These are phyloP conservation scores for Podaxis sp. DNA, from an alignment of 768 basidiomycete species.

Conservation along the genomic window DNA sequence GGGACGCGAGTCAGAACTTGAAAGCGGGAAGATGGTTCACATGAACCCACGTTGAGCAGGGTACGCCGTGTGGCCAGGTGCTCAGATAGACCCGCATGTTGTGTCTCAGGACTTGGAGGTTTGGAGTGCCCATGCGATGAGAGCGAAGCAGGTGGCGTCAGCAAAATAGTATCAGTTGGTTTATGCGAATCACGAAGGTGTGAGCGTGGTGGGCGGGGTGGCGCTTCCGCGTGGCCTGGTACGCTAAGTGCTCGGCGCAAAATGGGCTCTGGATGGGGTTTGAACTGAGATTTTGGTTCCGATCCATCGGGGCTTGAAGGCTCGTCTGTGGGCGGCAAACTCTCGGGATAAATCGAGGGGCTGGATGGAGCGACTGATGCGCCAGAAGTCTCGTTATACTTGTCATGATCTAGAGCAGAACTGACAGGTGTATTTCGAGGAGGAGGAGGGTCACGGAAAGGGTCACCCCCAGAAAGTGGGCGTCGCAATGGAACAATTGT, in stretches of 20 bases:
- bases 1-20: not conserved
- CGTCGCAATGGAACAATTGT: slow-evolving; percentile 4
- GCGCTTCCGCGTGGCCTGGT: slow-evolving; percentile 8
- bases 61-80: slow-evolving; percentile 2
- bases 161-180: slow-evolving; percentile 1
- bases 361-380: slow-evolving; percentile 41
- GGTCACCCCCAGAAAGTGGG: slow-evolving; percentile 23
- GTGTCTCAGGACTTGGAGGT: not conserved
- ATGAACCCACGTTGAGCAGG: slow-evolving; percentile 11
- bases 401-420: not conserved
- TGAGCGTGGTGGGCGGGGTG: slow-evolving; percentile 23
- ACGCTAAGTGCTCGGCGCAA: slow-evolving; percentile 11
- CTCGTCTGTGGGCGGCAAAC: slow-evolving; percentile 37
- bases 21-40: not conserved
- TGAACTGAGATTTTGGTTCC: not conserved
- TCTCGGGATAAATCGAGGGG: slow-evolving; percentile 51
- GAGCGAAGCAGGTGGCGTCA: slow-evolving; percentile 17
- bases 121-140: slow-evolving; percentile 1
- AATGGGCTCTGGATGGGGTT: slow-evolving; percentile 7
- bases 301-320: slow-evolving; percentile 18
- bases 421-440: slow-evolving; percentile 21
- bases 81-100: not conserved
- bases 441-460: slow-evolving; percentile 33
- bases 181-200: slow-evolving; percentile 21
- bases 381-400: not conserved